Conservation (phyloP, 192 early-diverging fungal species). For the Irineochytrium annulatum region DNA sequence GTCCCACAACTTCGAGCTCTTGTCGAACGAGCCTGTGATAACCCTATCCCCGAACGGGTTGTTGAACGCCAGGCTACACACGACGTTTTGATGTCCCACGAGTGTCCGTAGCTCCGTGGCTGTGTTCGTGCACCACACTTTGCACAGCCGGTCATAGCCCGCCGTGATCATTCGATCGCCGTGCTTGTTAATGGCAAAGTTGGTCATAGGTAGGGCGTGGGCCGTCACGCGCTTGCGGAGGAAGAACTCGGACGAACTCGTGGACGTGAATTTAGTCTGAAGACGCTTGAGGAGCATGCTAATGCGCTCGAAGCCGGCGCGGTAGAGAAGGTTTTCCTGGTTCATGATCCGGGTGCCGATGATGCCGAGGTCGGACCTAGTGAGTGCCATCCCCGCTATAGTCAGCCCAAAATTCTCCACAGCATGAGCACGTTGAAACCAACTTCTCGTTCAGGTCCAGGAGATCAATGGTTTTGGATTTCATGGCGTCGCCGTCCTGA, state of each 20-base stretch:
- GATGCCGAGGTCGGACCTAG: constrained; percentile 3
- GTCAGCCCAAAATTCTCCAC: neutral
- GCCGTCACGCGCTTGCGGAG: constrained; percentile 30
- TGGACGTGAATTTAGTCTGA: constrained; percentile 13
- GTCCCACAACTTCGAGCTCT: constrained; percentile 48
- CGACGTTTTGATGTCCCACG: constrained; percentile 51
- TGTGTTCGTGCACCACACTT: constrained; percentile 38
- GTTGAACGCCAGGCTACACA: constrained; percentile 46
- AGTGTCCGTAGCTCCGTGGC: constrained; percentile 38
- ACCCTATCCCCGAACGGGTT: constrained; percentile 51
- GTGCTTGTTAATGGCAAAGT: constrained; percentile 48
- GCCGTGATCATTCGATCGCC: constrained; percentile 42
- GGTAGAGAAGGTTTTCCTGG: constrained; percentile 9
- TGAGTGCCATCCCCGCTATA: neutral
- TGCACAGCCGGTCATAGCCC: constrained; percentile 48
- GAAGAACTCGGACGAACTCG: constrained; percentile 3
- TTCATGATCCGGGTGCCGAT: constrained; percentile 7
- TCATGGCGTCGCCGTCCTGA: neutral
- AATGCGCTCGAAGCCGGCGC: neutral
- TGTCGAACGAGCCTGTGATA: constrained; percentile 51
- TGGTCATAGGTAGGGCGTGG: constrained; percentile 50
- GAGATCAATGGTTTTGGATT: constrained; percentile 13
- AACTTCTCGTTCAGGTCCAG: constrained; percentile 20
- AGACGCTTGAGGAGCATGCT: constrained; percentile 1
- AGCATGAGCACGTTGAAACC: neutral